Evolutionary conservation across 148 eudicot species (phyloP).

Genomic region (Camellia japonica): DNA sequence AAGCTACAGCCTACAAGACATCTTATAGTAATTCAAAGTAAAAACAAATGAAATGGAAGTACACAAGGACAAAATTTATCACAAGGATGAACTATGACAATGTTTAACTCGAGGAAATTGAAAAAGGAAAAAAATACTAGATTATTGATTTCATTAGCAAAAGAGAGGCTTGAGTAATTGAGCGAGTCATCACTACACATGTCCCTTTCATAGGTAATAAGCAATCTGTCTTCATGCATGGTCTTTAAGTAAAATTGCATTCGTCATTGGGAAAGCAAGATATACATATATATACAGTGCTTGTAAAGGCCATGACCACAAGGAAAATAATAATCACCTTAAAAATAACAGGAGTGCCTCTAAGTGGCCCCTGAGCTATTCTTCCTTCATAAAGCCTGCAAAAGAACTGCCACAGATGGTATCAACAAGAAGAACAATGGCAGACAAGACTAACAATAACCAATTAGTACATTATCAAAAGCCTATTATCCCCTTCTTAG

Average conservation of each 20-base stretch:
- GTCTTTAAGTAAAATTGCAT: background rate
- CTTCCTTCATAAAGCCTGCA: slow-evolving; percentile 93
- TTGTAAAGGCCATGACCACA: background rate
- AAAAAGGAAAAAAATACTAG: too few relatives aligned
- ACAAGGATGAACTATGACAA: too few relatives aligned
- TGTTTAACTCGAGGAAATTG: too few relatives aligned
- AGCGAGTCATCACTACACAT: background rate
- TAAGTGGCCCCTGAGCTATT: slow-evolving; percentile 72
- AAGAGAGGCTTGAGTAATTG: too few relatives aligned
- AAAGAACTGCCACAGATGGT: slow-evolving; percentile 48
- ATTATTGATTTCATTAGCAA: too few relatives aligned
- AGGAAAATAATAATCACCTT: slow-evolving; percentile 48
- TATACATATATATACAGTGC: background rate
- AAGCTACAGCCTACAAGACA: too few relatives aligned
- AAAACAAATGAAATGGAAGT: too few relatives aligned
- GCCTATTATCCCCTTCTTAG: background rate
- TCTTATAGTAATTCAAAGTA: too few relatives aligned
- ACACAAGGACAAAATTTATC: too few relatives aligned
- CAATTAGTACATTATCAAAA: background rate
- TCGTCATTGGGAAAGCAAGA: background rate
- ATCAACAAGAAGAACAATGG: slow-evolving; percentile 36
- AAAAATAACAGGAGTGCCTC: slow-evolving; percentile 74
- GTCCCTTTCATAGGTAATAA: background rate
- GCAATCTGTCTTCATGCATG: background rate
- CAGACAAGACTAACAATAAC: background rate